Evolutionary conservation across 768 basidiomycete species (phyloP).

Genomic region (Pulveroboletus sp.): DNA sequence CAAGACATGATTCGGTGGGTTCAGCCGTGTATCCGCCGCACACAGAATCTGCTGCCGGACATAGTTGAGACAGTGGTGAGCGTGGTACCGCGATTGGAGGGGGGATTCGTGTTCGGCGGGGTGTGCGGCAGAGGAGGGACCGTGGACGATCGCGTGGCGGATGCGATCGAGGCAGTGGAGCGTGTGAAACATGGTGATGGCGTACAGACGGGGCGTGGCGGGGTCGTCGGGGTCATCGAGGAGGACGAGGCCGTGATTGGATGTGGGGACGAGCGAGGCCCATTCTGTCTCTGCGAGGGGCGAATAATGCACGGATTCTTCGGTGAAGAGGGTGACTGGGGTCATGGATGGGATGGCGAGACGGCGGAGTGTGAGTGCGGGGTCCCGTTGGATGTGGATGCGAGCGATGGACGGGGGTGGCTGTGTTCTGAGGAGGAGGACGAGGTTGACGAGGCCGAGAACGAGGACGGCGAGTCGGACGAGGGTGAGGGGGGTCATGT

Average conservation of each 20-base stretch:
- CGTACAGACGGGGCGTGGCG: slow-evolving; percentile 27
- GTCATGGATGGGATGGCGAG: slow-evolving; percentile 8
- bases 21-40: slow-evolving; percentile 32
- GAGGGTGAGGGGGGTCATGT: slow-evolving; percentile 16
- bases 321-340: slow-evolving; percentile 14
- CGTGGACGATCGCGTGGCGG: slow-evolving; percentile 21
- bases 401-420: not conserved
- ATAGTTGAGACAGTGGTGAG: slow-evolving; percentile 40
- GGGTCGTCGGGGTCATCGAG: too few relatives aligned
- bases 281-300: slow-evolving; percentile 24
- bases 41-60: slow-evolving; percentile 38
- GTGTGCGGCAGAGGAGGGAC: too few relatives aligned
- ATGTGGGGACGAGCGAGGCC: slow-evolving; percentile 21
- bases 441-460: slow-evolving; percentile 20
- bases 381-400: slow-evolving; percentile 9
- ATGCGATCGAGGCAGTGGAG: slow-evolving; percentile 40
- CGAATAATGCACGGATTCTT: slow-evolving; percentile 27
- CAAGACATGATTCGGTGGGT: slow-evolving; percentile 17
- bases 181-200: slow-evolving; percentile 39
- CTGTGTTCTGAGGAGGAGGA: slow-evolving; percentile 3
- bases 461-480: slow-evolving; percentile 19
- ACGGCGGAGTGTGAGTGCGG: slow-evolving; percentile 13
- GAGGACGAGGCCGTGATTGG: slow-evolving; percentile 17
- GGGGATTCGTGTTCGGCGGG: too few relatives aligned
- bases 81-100: slow-evolving; percentile 8